Base-by-base conservation (phyloP, 257 asterid genomes). In the Fraxinus pennsylvanica region DNA sequence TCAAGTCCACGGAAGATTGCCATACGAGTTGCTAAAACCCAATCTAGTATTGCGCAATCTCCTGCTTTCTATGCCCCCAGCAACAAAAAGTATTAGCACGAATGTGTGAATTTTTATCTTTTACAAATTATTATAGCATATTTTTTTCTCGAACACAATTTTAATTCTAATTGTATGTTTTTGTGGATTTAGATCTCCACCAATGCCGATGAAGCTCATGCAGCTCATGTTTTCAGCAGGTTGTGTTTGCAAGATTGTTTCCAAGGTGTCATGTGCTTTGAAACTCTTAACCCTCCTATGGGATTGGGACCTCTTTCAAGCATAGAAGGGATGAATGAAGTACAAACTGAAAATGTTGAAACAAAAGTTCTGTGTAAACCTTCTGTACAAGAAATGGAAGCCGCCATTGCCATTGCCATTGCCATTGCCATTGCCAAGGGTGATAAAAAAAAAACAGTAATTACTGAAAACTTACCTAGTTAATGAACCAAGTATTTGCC, bases 181-280 rank as follows among this genome's bases (percentile, higher is more conserved):
- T 67, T 80, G 33, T 81, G 43, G 21, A 38, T 80, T 80, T 90
- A 94, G 98, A 90, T 94, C 69, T 92, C 92, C 85, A 92, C 97
- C 13, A 94, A 92, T 74, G 93, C 91, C 10, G 98, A 94, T 15
- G 84, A 89, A 87, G 91, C 82, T 4, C 97, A 92, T 72, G 96
- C 83, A 27, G 90, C 87, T 17, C 80, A 85, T 87, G 97, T 90
- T 1, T 90, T 94, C 17, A 83, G 84, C 13, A 84, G 86, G 80
- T 7, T 92, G 88, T 94, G 96, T 13, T 77, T 94, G 83, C 96
- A 91, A 78, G 97, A 90, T 80, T 94, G 97, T 83, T 94, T 94
- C 83, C 94, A 94, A 9, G 97, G 91, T 50, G 85, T 92, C 43
- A 92, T 94, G 79, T 92, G 98, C 86, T 92, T 91, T 21, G 98